These are phyloP conservation scores for Kuraishia molischiana DNA, from an alignment of 805 yeast species.

Conservation along the genomic window DNA sequence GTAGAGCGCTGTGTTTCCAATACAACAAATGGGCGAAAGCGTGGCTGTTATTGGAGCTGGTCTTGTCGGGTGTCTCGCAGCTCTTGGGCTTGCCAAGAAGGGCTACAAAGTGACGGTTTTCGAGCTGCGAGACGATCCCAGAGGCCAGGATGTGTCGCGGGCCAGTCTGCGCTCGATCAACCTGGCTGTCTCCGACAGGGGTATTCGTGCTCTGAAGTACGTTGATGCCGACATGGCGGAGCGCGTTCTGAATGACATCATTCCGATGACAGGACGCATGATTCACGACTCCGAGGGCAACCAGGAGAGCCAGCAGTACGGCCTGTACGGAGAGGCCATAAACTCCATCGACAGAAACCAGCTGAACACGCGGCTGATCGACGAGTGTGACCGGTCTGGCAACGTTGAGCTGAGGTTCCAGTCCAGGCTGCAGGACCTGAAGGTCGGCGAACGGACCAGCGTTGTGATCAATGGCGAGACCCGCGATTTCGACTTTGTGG, in stretches of 20 bases:
- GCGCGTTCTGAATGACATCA: conserved; percentile 45
- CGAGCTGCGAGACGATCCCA: conserved; percentile 66
- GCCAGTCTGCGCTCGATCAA: conserved; percentile 56
- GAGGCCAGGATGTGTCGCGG: conserved; percentile 19
- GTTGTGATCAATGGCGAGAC: conserved; percentile 1
- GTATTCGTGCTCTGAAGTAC: conserved; percentile 56
- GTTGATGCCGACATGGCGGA: conserved; percentile 53
- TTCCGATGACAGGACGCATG: conserved; percentile 90
- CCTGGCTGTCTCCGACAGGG: conserved; percentile 81
- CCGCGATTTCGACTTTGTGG: conserved; percentile 40
- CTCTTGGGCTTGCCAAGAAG: conserved; percentile 64
- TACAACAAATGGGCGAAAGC: too few species aligned
- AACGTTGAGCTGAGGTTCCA: conserved; percentile 8
- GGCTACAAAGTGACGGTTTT: conserved; percentile 68
- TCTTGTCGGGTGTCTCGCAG: conserved; percentile 77
- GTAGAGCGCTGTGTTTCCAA: too few species aligned
- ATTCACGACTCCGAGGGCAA: conserved; percentile 61
- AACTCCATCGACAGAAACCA: conserved; percentile 75
- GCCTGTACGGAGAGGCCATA: conserved; percentile 72
- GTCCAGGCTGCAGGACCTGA: conserved; percentile 4
- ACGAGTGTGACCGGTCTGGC: conserved; percentile 45
- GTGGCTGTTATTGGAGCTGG: conserved; percentile 83
- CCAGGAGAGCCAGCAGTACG: conserved; percentile 65
- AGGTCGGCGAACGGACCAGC: conserved; percentile 3
- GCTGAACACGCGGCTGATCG: conserved; percentile 55